These are phyloP conservation scores for Trichoderma virens DNA, from an alignment of 495 filamentous ascomycete genomes.

Conservation along the genomic window DNA sequence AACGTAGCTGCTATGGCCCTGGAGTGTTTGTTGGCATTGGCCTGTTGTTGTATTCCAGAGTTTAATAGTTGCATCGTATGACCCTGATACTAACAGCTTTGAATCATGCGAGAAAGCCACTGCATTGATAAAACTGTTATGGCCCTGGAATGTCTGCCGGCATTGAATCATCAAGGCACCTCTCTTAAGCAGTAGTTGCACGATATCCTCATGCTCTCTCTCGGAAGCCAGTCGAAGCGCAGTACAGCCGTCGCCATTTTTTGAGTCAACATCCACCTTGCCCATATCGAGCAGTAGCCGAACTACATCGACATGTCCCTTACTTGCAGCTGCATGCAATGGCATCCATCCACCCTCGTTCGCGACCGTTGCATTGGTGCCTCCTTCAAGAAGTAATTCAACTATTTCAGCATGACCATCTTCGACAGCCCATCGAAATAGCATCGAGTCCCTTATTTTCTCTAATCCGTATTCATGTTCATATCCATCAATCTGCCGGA, in stretches of 20 bases:
- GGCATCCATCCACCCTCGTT: conserved; percentile 15
- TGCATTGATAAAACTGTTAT: too few species aligned
- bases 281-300: conserved; percentile 19
- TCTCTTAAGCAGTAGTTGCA: conserved; percentile 20
- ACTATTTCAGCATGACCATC: neutral
- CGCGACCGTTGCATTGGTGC: conserved; percentile 9
- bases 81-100: too few species aligned
- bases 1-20: too few species aligned
- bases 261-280: neutral
- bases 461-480: too few species aligned
- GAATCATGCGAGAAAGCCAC: too few species aligned
- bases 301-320: conserved; percentile 15
- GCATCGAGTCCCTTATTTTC: too few species aligned
- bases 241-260: neutral
- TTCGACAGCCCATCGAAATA: neutral
- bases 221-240: neutral
- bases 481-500: too few species aligned
- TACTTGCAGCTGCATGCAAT: conserved; percentile 17
- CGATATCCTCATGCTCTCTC: conserved; percentile 13
- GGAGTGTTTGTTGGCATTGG: too few species aligned
- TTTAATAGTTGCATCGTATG: too few species aligned
- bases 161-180: too few species aligned
- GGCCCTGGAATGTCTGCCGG: too few species aligned
- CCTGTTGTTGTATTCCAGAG: too few species aligned
- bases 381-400: neutral